Conservation (phyloP, 1,284 basidiomycete species). For the Leccinum proximum region DNA sequence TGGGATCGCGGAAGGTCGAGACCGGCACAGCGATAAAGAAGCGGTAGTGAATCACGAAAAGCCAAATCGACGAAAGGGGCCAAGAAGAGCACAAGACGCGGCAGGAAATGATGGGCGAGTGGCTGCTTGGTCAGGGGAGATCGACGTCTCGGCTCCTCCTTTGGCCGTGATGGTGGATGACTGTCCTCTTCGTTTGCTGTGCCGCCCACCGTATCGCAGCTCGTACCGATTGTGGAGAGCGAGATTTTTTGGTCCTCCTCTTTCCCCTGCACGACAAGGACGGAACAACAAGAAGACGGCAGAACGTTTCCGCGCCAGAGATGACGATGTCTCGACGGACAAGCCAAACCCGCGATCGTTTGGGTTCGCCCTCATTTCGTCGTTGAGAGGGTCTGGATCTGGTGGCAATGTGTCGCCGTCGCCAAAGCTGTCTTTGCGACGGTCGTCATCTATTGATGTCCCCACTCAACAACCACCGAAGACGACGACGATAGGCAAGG, state of each 20-base stretch:
- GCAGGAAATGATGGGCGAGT: slow-evolving; percentile 65
- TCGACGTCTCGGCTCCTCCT: slow-evolving; percentile 48
- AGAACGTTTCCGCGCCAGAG: slow-evolving; percentile 4
- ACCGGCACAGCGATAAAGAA: slow-evolving; percentile 25
- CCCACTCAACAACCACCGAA: slow-evolving; percentile 7
- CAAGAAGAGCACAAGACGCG: slow-evolving; percentile 38
- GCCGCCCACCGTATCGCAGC: slow-evolving; percentile 23
- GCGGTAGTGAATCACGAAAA: slow-evolving; percentile 21
- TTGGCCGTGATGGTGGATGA: slow-evolving; percentile 16
- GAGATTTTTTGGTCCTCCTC: slow-evolving; percentile 17
- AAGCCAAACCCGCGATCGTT: slow-evolving; percentile 68
- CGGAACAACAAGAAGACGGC: background rate
- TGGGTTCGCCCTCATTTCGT: slow-evolving; percentile 64
- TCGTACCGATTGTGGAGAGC: slow-evolving; percentile 23
- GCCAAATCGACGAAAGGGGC: slow-evolving; percentile 27
- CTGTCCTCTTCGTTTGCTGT: slow-evolving; percentile 10
- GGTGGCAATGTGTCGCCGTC: slow-evolving; percentile 7
- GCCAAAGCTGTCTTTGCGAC: slow-evolving; percentile 18
- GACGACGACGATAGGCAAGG: background rate
- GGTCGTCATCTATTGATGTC: slow-evolving; percentile 24
- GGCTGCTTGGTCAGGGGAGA: slow-evolving; percentile 66
- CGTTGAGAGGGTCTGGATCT: slow-evolving; percentile 34
- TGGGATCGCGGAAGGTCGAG: slow-evolving; percentile 22
- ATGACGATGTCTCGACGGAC: slow-evolving; percentile 2
- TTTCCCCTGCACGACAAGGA: slow-evolving; percentile 5